A percentile compares a stretch with the other conserved stretches of the same genome.
phyloP scores from a whole-genome alignment of 208 protist species.

The Trypanosoma mega region DNA sequence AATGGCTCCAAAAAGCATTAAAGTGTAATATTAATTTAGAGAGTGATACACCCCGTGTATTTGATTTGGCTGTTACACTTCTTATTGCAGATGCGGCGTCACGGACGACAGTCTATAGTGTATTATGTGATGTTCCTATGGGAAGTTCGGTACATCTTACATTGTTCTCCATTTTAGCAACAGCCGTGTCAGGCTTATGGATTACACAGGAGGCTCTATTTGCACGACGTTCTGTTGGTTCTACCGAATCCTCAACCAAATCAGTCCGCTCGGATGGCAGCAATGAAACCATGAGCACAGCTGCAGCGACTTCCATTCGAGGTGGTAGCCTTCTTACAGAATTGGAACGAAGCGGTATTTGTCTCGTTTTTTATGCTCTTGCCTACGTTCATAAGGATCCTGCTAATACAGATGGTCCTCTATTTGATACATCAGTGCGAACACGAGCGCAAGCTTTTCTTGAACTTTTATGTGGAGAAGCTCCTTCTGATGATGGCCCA shows the following conservation, averaged over 20 bases:
- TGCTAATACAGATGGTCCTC: neutral
- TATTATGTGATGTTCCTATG: constrained; percentile 17
- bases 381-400: constrained; percentile 23
- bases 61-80: constrained; percentile 26
- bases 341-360: neutral
- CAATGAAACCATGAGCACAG: constrained; percentile 4
- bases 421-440: constrained; percentile 14
- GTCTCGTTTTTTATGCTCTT: constrained; percentile 24
- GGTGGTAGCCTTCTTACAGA: neutral
- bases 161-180: constrained; percentile 26
- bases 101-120: constrained; percentile 1
- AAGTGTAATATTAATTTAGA: constrained; percentile 13
- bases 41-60: constrained; percentile 14
- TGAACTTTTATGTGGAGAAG: constrained; percentile 19
- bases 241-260: neutral
- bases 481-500: neutral
- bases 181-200: constrained; percentile 15
- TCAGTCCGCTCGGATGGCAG: constrained; percentile 1
- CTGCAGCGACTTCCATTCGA: neutral
- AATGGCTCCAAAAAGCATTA: constrained; percentile 22
- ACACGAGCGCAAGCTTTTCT: constrained; percentile 17
- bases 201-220: neutral
- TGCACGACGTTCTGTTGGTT: neutral
- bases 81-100: constrained; percentile 14
- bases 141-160: constrained; percentile 22